Evolutionary conservation across 768 basidiomycete species (phyloP).

Genomic region (Lentinula boryana): DNA sequence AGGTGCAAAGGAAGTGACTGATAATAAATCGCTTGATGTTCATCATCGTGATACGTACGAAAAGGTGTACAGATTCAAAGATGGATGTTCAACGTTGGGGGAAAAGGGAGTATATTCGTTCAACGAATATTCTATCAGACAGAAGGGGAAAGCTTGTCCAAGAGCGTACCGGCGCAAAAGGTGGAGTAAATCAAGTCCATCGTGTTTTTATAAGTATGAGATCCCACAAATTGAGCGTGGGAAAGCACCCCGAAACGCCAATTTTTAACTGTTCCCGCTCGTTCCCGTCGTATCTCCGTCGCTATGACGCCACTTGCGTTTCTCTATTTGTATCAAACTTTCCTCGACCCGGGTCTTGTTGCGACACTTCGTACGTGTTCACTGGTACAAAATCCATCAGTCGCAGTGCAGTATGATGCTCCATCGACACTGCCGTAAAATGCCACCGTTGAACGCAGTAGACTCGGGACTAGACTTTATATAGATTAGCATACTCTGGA

Average conservation of each 20-base stretch:
- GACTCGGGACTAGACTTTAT: too few species aligned
- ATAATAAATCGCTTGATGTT: not conserved
- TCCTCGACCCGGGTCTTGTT: too few species aligned
- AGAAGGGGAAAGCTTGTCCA: not conserved
- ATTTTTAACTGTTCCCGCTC: not conserved
- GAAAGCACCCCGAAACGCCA: not conserved
- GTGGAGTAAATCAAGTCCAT: not conserved
- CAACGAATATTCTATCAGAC: not conserved
- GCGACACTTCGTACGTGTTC: too few species aligned
- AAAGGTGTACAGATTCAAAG: not conserved
- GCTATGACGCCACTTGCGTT: too few species aligned
- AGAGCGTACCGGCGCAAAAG: conserved; percentile 1
- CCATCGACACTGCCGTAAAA: too few species aligned
- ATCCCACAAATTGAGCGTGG: not conserved
- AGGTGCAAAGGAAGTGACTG: not conserved
- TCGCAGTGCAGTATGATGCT: too few species aligned
- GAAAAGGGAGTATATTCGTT: not conserved
- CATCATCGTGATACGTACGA: not conserved
- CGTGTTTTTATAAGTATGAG: not conserved
- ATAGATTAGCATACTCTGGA: too few species aligned
- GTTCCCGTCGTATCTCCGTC: not conserved
- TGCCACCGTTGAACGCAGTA: too few species aligned
- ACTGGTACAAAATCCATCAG: too few species aligned
- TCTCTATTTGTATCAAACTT: too few species aligned
- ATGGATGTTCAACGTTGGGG: not conserved